Base-by-base conservation (phyloP, 306 rosid species). In the Sophora flavescens region DNA sequence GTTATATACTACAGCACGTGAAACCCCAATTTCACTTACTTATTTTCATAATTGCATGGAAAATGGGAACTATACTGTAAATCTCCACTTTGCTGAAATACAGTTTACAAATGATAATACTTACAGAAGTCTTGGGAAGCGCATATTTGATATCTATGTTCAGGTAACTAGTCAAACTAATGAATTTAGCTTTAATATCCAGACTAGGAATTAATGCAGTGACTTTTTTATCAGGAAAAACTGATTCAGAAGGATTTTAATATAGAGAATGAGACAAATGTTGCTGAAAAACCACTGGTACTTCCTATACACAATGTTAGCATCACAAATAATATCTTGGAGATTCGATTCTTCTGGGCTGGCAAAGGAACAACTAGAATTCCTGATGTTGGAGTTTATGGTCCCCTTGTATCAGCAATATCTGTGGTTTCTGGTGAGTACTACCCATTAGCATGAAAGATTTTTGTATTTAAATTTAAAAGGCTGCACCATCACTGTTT, bases 41-140 rank as follows among this genome's bases (percentile, higher is more conserved):
- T 91, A 87, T 68, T 91, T 91, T 85, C 96, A 91, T 71, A 78
- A 84, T 63, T 91, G 93, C 80, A 85, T 91, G 82, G 89, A 87
- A 60, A 84, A 91, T 77, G 93, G 96, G 70, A 71, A 82, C 85
- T 92, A 88, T 72, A 80, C 78, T 14, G 75, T 90, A 10, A 85
- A 58, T 63, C 87, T 92, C 72, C 92, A 87, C 86, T 91, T 91
- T 50, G 86, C 87, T 3, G 96, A 91, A 85, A 74, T 91, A 84
- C 83, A 76, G 76, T 91, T 87, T 66, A 84, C 91, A 18, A 83
- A 84, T 77, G 89, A 86, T 58, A 35, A 70, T 70, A 76, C 88
- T 22, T 89, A 80, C 72, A 18, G n/a, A 7, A 85, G 83, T 57
- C 89, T 91, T 15, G 90, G 93, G 81, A 78, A 78, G 85, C 93